Percentiles rank a stretch among this genome's conserved stretches.
These are phyloP conservation scores for Cladosporium sp. DNA, from an alignment of 2,329 filamentous ascomycete genomes.

Conservation along the genomic window DNA sequence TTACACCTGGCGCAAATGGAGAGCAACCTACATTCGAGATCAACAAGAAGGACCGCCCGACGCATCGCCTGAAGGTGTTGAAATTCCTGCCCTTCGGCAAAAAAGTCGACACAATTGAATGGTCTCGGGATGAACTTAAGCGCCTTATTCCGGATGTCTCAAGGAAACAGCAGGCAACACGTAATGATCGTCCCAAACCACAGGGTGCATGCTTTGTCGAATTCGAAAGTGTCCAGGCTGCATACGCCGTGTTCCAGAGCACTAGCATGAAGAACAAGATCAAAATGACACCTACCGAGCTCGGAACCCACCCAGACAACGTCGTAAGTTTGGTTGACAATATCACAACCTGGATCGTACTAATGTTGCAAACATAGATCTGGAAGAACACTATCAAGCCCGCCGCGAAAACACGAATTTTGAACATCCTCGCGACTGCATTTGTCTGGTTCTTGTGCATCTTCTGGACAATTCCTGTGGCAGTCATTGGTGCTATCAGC, in stretches of 20 bases:
- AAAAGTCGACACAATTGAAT: conserved; percentile 90
- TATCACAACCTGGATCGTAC: not conserved
- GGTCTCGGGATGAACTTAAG: conserved; percentile 74
- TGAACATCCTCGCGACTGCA: conserved; percentile 39
- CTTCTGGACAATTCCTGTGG: conserved; percentile 51
- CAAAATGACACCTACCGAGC: conserved; percentile 43
- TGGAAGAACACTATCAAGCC: conserved; percentile 49
- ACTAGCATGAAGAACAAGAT: conserved; percentile 28
- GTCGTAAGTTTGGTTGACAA: conserved; percentile 35
- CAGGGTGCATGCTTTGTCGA: conserved; percentile 83
- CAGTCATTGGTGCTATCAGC: conserved; percentile 47
- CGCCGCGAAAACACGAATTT: conserved; percentile 34
- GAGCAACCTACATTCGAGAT: conserved; percentile 47
- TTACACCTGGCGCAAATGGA: not conserved
- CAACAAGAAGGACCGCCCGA: conserved; percentile 64
- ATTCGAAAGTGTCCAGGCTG: conserved; percentile 77
- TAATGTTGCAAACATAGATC: conserved; percentile 26
- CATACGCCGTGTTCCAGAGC: conserved; percentile 73
- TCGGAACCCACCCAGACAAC: conserved; percentile 43
- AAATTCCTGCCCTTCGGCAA: conserved; percentile 68
- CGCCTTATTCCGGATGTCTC: conserved; percentile 72
- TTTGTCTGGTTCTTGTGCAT: conserved; percentile 47
- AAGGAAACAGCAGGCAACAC: conserved; percentile 66
- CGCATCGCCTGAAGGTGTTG: conserved; percentile 59
- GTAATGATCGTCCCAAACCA: conserved; percentile 64